phyloP scores from a whole-genome alignment of 345 rosid species.

The Citrus sp. region DNA sequence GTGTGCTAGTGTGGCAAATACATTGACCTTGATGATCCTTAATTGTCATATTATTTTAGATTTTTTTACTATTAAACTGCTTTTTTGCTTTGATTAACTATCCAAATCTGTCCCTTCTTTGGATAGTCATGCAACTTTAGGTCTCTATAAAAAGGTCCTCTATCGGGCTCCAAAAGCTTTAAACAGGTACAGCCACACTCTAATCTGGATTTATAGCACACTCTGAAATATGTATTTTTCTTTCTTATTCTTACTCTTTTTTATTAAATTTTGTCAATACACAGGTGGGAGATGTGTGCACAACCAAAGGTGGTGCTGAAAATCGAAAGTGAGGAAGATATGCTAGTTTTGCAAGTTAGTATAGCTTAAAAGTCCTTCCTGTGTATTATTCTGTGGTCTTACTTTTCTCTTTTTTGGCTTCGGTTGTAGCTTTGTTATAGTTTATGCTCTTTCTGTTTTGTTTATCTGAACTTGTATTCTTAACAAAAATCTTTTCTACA shows the following conservation, averaged over 20 bases:
- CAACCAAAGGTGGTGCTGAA: conserved; percentile 98
- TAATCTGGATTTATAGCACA: not conserved
- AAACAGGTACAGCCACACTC: conserved; percentile 43
- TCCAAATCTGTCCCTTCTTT: conserved; percentile 11
- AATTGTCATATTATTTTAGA: not conserved
- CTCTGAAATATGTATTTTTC: not conserved
- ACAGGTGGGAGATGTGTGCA: conserved; percentile 94
- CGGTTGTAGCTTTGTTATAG: not conserved
- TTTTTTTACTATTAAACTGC: not conserved
- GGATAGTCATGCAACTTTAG: conserved; percentile 93
- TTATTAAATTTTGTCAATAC: conserved; percentile 8
- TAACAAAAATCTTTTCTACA: conserved; percentile 3
- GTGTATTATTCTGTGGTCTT: not conserved
- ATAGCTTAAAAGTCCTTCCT: conserved; percentile 4
- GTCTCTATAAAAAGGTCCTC: conserved; percentile 80
- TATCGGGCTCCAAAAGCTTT: conserved; percentile 82
- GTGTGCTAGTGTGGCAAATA: not conserved
- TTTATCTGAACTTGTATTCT: conserved; percentile 1
- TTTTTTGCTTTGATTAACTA: not conserved
- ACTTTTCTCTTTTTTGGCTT: not conserved
- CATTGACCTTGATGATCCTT: not conserved
- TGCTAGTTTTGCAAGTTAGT: conserved; percentile 89
- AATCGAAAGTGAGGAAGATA: conserved; percentile 85
- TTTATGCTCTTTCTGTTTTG: not conserved
- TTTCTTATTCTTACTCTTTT: not conserved